phyloP scores from a whole-genome alignment of 140 eudicot species.

The Ambrosia hybrid region DNA sequence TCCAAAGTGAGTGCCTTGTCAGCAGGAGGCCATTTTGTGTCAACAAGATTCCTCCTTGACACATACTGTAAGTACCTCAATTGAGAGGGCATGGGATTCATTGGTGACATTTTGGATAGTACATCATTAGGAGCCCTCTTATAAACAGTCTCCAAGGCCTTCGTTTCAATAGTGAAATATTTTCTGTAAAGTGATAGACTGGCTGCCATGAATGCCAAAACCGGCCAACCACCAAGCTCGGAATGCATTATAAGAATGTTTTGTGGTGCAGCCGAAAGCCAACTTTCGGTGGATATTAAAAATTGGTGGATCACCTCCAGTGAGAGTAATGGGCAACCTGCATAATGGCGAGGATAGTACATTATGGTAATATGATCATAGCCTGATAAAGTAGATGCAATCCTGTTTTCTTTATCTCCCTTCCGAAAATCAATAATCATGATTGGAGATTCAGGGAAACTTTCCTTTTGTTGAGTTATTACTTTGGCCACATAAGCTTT shows the following conservation, averaged over 20 bases:
- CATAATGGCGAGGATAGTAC: conserved; percentile 65
- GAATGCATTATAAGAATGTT: conserved; percentile 73
- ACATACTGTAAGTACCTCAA: conserved; percentile 80
- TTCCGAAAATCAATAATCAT: conserved; percentile 70
- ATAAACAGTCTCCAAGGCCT: conserved; percentile 66
- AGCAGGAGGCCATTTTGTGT: conserved; percentile 69
- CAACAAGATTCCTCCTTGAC: conserved; percentile 58
- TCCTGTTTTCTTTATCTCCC: conserved; percentile 48
- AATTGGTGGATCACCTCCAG: conserved; percentile 79
- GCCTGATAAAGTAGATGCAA: conserved; percentile 41
- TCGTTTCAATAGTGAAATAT: conserved; percentile 53
- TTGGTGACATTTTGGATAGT: conserved; percentile 42
- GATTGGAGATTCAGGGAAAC: conserved; percentile 58
- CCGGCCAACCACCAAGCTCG: conserved; percentile 72
- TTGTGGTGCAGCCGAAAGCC: conserved; percentile 63
- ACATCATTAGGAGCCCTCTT: conserved; percentile 57
- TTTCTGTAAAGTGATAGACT: conserved; percentile 69
- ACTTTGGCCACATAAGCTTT: conserved; percentile 46
- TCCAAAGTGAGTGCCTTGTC: conserved; percentile 67
- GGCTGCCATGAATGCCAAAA: conserved; percentile 84
- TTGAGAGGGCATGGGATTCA: conserved; percentile 80
- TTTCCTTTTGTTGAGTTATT: conserved; percentile 41
- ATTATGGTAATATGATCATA: conserved; percentile 47
- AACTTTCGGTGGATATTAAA: conserved; percentile 68
- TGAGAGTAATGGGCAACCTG: conserved; percentile 61